Conservation (phyloP, 805 yeast genomes). For the Ogataea nitratoaversa region DNA sequence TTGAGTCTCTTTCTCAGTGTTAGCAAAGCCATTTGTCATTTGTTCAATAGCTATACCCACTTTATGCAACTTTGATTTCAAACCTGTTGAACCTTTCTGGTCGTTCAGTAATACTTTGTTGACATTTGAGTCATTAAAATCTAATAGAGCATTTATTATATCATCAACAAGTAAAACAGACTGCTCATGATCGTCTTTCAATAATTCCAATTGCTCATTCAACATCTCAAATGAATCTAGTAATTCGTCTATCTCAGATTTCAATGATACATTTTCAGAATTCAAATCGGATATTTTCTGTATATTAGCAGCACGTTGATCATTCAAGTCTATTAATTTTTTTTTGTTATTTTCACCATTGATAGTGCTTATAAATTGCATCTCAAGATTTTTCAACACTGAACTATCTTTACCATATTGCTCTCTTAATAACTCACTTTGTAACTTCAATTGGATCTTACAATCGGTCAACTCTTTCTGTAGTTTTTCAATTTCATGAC, state of each 20-base stretch:
- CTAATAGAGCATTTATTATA: constrained; percentile 8
- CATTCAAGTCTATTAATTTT: not conserved
- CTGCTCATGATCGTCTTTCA: constrained; percentile 14
- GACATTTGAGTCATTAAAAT: not conserved
- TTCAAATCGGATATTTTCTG: constrained; percentile 2
- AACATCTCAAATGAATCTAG: constrained; percentile 13
- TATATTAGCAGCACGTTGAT: not conserved
- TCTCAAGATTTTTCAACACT: constrained; percentile 11
- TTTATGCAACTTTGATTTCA: not conserved
- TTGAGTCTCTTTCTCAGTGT: not conserved
- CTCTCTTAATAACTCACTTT: constrained; percentile 27
- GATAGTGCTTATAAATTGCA: constrained; percentile 6
- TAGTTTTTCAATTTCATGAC: constrained; percentile 23
- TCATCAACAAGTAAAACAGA: constrained; percentile 11
- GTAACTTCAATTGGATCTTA: constrained; percentile 30
- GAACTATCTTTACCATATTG: constrained; percentile 17
- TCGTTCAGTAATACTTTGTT: not conserved
- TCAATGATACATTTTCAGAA: constrained; percentile 12
- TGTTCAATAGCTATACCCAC: not conserved
- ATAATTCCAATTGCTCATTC: constrained; percentile 14
- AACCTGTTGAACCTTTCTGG: not conserved
- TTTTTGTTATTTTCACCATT: not conserved
- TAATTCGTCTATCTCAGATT: constrained; percentile 11
- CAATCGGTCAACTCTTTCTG: constrained; percentile 31
- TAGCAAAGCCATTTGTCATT: not conserved